Evolutionary conservation across 495 filamentous ascomycete genomes (phyloP), one percentile per base, ranked within the genome.

Genomic region (Chaetomium fimeti): DNA sequence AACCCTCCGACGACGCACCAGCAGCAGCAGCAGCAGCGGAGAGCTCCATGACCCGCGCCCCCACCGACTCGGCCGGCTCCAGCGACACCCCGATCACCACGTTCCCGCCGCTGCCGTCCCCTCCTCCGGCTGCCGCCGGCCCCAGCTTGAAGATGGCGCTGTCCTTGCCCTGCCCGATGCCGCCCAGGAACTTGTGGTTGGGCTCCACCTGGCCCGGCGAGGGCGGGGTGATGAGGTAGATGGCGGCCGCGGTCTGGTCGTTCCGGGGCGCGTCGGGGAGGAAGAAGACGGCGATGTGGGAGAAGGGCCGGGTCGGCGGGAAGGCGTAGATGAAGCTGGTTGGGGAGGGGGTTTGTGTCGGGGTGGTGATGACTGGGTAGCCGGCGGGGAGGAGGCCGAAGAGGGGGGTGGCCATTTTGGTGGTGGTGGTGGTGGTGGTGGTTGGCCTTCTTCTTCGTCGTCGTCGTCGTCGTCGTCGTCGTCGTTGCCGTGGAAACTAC

Each of bases 281-380:
- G 45, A 97, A 79, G 81, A 99, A 98, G 66, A 97, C 85, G 66
- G 91, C 89, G 60, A 99, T 78, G 67, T 97, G 91, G 51, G 81
- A 83, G 81, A 96, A 92, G 54, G 75, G 61, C 13, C 60, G 29
- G 1, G 72, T 54, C 15, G 74, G 28, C 0, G 79, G 78, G 64
- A 84, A 74, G 52, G 74, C 69, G 74, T 77, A 85, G 45, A 82
- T 69, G 72, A 81, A 79, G 38, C 72, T 71, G 3, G 75, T 74
- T 28, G 70, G 57, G 60, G 66, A 70, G 0, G 77, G 82, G 5
- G 75, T 71, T 5, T 74, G 69, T n/a, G 78, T 74, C 0, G 83
- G 82, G 0, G 60, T 59, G 2, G 73, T 76, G 16, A 84, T 76
- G 27, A 80, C 72, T 0, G 83, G 78, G 27, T 74, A 78, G 60